These are phyloP conservation scores for Rhinocladiella similis DNA, from an alignment of 2,329 filamentous ascomycete genomes.

Conservation along the genomic window DNA sequence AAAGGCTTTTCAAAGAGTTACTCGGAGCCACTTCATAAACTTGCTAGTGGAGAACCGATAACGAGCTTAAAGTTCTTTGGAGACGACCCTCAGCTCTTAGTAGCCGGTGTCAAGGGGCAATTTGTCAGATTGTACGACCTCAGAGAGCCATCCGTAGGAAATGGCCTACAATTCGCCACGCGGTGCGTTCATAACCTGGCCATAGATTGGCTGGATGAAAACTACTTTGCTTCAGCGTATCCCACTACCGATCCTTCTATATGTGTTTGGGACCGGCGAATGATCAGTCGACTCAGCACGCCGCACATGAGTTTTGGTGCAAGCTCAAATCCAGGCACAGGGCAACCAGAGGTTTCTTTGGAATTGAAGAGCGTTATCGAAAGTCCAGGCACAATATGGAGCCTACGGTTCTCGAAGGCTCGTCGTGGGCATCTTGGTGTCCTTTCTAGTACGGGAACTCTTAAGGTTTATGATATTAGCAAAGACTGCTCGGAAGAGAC, in stretches of 20 bases:
- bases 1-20: constrained; percentile 25
- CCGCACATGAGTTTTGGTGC: constrained; percentile 35
- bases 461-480: constrained; percentile 57
- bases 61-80: constrained; percentile 66
- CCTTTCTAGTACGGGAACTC: constrained; percentile 59
- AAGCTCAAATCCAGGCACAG: constrained; percentile 33
- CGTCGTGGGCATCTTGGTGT: constrained; percentile 59
- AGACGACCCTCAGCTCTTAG: constrained; percentile 59
- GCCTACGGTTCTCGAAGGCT: constrained; percentile 60
- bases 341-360: constrained; percentile 51
- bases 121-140: constrained; percentile 64
- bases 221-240: constrained; percentile 62
- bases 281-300: constrained; percentile 40
- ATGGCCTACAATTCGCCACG: constrained; percentile 53
- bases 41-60: constrained; percentile 63
- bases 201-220: constrained; percentile 64
- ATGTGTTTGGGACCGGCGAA: constrained; percentile 63
- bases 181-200: constrained; percentile 64
- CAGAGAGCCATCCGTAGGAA: constrained; percentile 42
- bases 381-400: constrained; percentile 58
- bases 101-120: constrained; percentile 61
- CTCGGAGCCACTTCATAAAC: constrained; percentile 55
- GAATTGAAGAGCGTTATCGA: constrained; percentile 58
- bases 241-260: constrained; percentile 58
- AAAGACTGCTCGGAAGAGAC: constrained; percentile 50